Evolutionary conservation across 192 early-diverging fungal genomes (phyloP).

Genomic region (Lunasporangiospora selenospora): DNA sequence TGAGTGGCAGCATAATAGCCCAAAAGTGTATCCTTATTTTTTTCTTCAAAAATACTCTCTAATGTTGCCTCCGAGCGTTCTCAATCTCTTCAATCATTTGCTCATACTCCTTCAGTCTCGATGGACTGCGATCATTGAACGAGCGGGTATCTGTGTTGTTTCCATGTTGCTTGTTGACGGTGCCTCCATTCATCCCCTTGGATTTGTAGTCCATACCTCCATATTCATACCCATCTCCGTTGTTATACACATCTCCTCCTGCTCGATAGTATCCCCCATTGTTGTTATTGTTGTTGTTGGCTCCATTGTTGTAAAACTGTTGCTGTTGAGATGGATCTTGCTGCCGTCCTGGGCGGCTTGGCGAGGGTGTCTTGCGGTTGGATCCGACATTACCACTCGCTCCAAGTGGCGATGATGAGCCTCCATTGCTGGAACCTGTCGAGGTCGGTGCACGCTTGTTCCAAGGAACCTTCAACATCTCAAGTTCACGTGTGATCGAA

Average conservation of each 20-base stretch:
- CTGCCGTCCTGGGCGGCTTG: not conserved
- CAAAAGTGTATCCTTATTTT: not conserved
- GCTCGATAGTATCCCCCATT: no score
- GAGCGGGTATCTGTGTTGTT: constrained; percentile 23
- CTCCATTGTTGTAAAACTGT: constrained; percentile 4
- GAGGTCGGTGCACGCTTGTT: no score
- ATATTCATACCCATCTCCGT: no score
- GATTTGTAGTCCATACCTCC: no score
- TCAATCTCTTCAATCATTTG: constrained; percentile 49
- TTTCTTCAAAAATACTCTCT: constrained; percentile 1
- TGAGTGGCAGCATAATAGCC: no score
- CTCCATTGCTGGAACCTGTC: not conserved
- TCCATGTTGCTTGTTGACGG: no score
- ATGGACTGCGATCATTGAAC: constrained; percentile 31
- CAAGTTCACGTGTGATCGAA: constrained; percentile 46
- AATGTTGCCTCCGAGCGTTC: constrained; percentile 15
- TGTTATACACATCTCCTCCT: no score
- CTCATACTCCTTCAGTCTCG: constrained; percentile 41
- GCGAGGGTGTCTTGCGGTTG: constrained; percentile 12
- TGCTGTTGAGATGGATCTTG: constrained; percentile 1
- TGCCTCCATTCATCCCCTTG: no score
- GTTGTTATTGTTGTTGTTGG: not conserved
- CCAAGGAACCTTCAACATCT: constrained; percentile 48
- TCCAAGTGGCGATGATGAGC: not conserved
- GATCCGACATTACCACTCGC: not conserved